phyloP scores from a whole-genome alignment of 2,329 filamentous ascomycete species.

The Teratosphaeria pseudoeucalypti region DNA sequence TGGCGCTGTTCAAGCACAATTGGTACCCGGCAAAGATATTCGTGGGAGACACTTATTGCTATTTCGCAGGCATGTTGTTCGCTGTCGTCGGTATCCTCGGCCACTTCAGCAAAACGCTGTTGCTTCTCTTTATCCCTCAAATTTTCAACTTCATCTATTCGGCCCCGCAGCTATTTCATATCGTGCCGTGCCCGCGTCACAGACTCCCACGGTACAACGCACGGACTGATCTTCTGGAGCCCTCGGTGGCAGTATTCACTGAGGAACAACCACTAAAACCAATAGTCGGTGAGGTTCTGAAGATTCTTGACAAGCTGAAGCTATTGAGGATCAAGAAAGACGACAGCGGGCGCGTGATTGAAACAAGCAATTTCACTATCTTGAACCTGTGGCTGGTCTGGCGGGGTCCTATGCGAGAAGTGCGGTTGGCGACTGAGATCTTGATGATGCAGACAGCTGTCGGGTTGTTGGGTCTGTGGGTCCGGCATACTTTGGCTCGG shows the following conservation, averaged over 20 bases:
- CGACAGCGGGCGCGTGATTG: slow-evolving; percentile 57
- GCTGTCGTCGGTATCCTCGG: slow-evolving; percentile 93
- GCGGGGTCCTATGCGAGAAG: slow-evolving; percentile 83
- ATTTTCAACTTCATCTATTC: slow-evolving; percentile 97
- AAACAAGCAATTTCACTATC: slow-evolving; percentile 84
- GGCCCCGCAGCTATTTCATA: slow-evolving; percentile 75
- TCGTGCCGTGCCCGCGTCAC: slow-evolving; percentile 88
- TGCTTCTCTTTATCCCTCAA: slow-evolving; percentile 83
- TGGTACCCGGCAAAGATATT: slow-evolving; percentile 94
- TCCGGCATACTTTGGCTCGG: slow-evolving; percentile 74
- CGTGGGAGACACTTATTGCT: slow-evolving; percentile 97
- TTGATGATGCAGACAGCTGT: slow-evolving; percentile 65
- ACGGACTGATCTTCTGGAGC: slow-evolving; percentile 73
- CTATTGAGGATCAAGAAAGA: slow-evolving; percentile 60
- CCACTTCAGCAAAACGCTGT: slow-evolving; percentile 94
- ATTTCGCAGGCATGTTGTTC: slow-evolving; percentile 98
- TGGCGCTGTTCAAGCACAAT: slow-evolving; percentile 80
- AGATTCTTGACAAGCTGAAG: slow-evolving; percentile 56
- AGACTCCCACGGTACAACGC: slow-evolving; percentile 82
- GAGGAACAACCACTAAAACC: slow-evolving; percentile 55
- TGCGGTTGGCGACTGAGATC: slow-evolving; percentile 69
- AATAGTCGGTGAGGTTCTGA: slow-evolving; percentile 53
- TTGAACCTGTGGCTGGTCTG: slow-evolving; percentile 94
- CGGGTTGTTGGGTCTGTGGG: slow-evolving; percentile 74
- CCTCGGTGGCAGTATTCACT: slow-evolving; percentile 64